Base-by-base conservation (phyloP, 2,329 filamentous ascomycete genomes). In the Cladosporium sp. region DNA sequence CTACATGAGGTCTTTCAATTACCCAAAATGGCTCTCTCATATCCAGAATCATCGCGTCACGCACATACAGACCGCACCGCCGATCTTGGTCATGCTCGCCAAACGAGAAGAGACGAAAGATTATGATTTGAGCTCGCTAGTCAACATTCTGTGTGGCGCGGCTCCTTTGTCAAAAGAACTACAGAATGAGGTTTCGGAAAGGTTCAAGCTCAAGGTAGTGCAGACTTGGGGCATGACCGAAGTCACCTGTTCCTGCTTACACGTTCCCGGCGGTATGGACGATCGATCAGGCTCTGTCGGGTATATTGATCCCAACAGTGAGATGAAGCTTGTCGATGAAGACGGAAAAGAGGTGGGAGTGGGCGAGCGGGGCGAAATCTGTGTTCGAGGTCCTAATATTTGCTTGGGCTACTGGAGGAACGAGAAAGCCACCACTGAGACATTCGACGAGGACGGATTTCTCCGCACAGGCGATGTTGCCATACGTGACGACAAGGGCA, bases 151-250 rank as follows among this genome's bases (percentile, higher is more conserved):
- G 78, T 93, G 87, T 0, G 94, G 91, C 21, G 94, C 93, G 0
- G 93, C 94, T 0, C 94, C 94, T 0, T 81, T 97, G 48, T 93
- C 92, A 0, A 82, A 83, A 34, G 92, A 97, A 68, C 85, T 98
- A 2, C 90, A 94, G 0, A 87, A 92, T 63, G 85, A 87, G 13
- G 86, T 95, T 3, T 91, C 91, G 81, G 78, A 85, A 21, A 87
- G 92, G 7, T 86, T 94, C 65, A 88, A 88, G 63, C 83, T 96
- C 23, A 89, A 89, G 2, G 88, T 97, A 67, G 97, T 96, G 82
- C 94, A 98, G 79, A 93, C 91, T 18, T 98, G 96, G 74, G 94
- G 94, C 0, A 84, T 98, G 7, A 92, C 89, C 4, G 94, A 98
- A 80, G 96, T 92, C 18, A 87, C 84, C 56, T 87, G 86, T 57